These are phyloP conservation scores for Euclidium syriacum DNA, from an alignment of 345 rosid genomes.

Conservation along the genomic window DNA sequence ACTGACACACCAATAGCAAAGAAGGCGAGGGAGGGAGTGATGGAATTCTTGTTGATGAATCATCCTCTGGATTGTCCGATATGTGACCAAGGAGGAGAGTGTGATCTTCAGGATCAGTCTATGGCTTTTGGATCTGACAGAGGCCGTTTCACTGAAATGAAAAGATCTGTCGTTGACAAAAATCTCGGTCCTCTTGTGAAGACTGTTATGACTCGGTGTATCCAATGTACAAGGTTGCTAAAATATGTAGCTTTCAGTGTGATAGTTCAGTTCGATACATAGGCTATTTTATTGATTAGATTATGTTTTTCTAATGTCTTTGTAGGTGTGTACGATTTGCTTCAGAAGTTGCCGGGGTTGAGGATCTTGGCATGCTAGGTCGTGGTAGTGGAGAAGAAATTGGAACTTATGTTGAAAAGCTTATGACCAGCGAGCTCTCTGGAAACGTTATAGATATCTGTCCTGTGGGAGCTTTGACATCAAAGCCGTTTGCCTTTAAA, in stretches of 20 bases:
- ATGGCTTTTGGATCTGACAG: constrained; percentile 99
- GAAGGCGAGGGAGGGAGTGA: constrained; percentile 97
- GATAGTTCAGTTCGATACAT: not conserved
- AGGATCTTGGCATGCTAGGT: constrained; percentile 98
- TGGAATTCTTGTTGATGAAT: constrained; percentile 96
- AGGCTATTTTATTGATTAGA: constrained; percentile 8
- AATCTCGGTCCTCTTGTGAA: constrained; percentile 97
- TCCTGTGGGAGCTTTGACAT: constrained; percentile 98
- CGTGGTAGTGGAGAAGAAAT: constrained; percentile 99
- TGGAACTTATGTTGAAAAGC: constrained; percentile 97
- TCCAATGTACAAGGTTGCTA: constrained; percentile 91
- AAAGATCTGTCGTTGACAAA: constrained; percentile 97
- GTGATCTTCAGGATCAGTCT: constrained; percentile 99
- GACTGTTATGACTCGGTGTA: constrained; percentile 99
- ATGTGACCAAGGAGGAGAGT: constrained; percentile 98
- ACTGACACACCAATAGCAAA: constrained; percentile 91
- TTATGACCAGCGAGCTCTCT: constrained; percentile 98
- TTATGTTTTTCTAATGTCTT: constrained; percentile 14
- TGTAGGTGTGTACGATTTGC: constrained; percentile 97
- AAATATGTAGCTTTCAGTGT: not conserved
- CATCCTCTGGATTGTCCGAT: constrained; percentile 98
- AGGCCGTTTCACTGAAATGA: constrained; percentile 93
- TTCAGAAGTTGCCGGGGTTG: constrained; percentile 91
- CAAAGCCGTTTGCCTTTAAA: constrained; percentile 97
- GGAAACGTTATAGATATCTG: constrained; percentile 98